Conservation (phyloP, 345 rosid species). For the Salix koriyanagi region DNA sequence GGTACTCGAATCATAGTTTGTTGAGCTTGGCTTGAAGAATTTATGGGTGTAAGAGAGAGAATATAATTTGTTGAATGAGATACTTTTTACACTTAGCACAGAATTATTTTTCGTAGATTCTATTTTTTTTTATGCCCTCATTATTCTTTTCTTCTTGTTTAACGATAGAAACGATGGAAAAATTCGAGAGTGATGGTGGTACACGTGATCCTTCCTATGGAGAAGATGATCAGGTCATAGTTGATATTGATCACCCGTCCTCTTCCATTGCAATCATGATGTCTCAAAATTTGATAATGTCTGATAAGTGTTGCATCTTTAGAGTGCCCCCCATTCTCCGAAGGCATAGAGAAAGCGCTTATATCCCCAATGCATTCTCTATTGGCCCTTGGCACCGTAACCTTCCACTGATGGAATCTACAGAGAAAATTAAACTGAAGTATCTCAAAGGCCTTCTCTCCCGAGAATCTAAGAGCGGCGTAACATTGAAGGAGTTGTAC, state of each 20-base stretch:
- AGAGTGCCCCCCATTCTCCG: constrained; percentile 17
- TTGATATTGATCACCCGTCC: background rate
- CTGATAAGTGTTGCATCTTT: constrained; percentile 21
- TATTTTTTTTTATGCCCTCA: background rate
- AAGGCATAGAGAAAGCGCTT: constrained; percentile 20
- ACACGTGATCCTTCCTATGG: background rate
- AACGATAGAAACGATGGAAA: background rate
- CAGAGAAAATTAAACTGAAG: constrained; percentile 19
- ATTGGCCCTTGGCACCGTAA: constrained; percentile 28
- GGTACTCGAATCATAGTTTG: too few species aligned
- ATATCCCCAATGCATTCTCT: constrained; percentile 23
- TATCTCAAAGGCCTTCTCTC: constrained; percentile 19
- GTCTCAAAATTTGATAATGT: background rate
- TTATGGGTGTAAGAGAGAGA: too few species aligned
- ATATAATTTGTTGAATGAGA: too few species aligned
- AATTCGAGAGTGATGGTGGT: background rate
- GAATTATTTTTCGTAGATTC: too few species aligned
- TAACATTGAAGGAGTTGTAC: background rate
- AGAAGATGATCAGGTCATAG: background rate
- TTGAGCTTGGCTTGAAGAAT: too few species aligned
- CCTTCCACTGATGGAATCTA: background rate
- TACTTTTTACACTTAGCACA: too few species aligned
- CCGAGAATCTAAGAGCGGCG: background rate
- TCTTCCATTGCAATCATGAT: constrained; percentile 9
- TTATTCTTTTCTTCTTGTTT: constrained; percentile 5